Evolutionary conservation across 2,329 filamentous ascomycete genomes (phyloP).

Genomic region (Colletotrichum sp.): DNA sequence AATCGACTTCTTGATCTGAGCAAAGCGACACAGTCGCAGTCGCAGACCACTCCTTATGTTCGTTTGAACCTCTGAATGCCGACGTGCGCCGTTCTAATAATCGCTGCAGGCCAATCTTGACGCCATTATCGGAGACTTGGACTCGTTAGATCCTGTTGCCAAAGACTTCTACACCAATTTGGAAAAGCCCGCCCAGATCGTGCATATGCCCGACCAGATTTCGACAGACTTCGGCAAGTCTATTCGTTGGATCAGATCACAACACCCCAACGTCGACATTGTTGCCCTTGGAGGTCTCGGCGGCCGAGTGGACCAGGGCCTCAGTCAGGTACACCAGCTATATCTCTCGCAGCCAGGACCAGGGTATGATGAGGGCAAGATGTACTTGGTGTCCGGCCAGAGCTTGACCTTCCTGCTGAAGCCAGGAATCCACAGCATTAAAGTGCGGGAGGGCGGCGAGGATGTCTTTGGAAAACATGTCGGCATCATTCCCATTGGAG

Average conservation of each 20-base stretch:
- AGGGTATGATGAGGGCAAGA: constrained; percentile 53
- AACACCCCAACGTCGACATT: constrained; percentile 59
- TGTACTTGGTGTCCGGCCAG: constrained; percentile 83
- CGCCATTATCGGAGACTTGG: constrained; percentile 87
- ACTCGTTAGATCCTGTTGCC: constrained; percentile 73
- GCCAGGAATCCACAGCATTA: constrained; percentile 69
- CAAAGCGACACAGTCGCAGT: not conserved
- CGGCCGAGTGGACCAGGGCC: constrained; percentile 89
- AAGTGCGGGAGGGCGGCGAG: constrained; percentile 57
- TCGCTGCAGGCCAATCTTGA: constrained; percentile 60
- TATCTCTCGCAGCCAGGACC: constrained; percentile 65
- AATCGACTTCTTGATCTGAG: constrained; percentile 68
- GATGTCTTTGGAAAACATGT: constrained; percentile 76
- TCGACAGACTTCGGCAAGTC: constrained; percentile 93
- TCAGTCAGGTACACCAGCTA: constrained; percentile 88
- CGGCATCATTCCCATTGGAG: constrained; percentile 84
- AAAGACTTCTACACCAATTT: constrained; percentile 69
- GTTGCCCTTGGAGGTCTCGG: constrained; percentile 84
- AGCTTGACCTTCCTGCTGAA: constrained; percentile 85
- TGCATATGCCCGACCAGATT: constrained; percentile 80
- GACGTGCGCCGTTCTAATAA: not conserved
- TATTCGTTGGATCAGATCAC: constrained; percentile 60
- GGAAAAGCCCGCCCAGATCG: constrained; percentile 58
- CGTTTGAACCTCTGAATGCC: not conserved
- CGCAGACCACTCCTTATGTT: not conserved